Evolutionary conservation across 176 grass and related monocot species (phyloP).

Genomic region (Phragmites australis): DNA sequence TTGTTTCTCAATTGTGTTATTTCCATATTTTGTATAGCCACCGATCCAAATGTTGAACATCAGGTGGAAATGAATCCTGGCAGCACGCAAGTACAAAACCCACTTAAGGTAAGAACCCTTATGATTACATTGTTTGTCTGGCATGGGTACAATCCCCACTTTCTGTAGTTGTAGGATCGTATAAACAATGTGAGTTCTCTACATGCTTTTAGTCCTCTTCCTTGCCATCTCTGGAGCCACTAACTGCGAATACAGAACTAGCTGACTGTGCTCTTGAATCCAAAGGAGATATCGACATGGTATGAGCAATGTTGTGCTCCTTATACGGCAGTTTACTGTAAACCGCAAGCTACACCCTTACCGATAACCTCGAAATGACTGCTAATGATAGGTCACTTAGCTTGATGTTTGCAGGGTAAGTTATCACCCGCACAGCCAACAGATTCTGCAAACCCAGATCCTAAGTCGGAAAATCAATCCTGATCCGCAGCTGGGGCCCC

Average conservation of each 20-base stretch:
- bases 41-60: constrained; percentile 20
- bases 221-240: constrained; percentile 8
- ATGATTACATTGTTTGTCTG: background rate
- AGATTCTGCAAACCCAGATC: constrained; percentile 4
- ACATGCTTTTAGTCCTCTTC: constrained; percentile 10
- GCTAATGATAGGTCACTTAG: background rate
- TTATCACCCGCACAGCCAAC: background rate
- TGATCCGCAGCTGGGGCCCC: background rate
- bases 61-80: background rate
- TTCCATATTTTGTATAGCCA: background rate
- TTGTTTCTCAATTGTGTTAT: background rate
- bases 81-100: constrained; percentile 20
- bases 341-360: background rate
- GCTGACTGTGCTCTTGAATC: background rate
- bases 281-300: constrained; percentile 35
- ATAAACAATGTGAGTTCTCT: constrained; percentile 2
- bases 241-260: constrained; percentile 5
- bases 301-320: background rate
- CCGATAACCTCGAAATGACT: background rate
- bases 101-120: constrained; percentile 21
- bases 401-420: constrained; percentile 35
- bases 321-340: background rate
- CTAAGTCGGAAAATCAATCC: constrained; percentile 8
- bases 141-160: background rate
- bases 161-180: background rate